Evolutionary conservation across 768 basidiomycete species (phyloP), one percentile per base, ranked within the genome.

Genomic region (Obba rivulosa): DNA sequence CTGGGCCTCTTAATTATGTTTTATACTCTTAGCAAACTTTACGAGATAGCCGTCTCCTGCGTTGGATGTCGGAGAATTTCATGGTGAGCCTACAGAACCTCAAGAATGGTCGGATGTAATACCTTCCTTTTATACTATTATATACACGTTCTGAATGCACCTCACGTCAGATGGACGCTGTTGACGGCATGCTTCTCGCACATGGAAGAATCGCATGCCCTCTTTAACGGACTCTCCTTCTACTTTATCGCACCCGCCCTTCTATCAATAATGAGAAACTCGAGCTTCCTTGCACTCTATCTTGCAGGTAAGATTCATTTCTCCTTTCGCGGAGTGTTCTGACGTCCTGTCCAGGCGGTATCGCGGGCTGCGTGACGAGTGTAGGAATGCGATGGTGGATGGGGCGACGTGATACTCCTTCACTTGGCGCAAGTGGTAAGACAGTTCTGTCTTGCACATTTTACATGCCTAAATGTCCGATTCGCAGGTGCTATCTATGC

Each of bases 171-270:
- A 60, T 91, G 87, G 86, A 88, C 86, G 0, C 68, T 81, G 21
- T 54, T 89, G 9, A 86, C 88, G 0, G 69, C 78, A 16, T 74
- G 72, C 50, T 92, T 92, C 69, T 87, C 87, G 3, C 87, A 91
- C 57, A 63, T 73, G 54, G 71, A 75, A 23, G 34, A 72, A n/a
- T 53, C 61, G 0, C 88, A 91, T 58, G 75, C 86, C 3, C 53
- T 87, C n/a, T 73, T 88, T 62, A 91, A 91, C 58, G 80, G 78
- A n/a, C 75, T 88, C 59, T 81, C 84, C 0, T 87, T 80, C 65
- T 88, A 74, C 65, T 91, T 86, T 68, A 79, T 90, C 76, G 85
- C 82, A 0, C 78, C 74, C 1, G 65, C 78, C 2, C 79, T 87
- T 41, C 71, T 91, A 22, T 57, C 66, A 16, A 66, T 83, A 39